A percentile compares a stretch with the other conserved stretches of the same genome.
Evolutionary conservation across 768 basidiomycete species (phyloP).

Genomic region (Polyporus arcularius): DNA sequence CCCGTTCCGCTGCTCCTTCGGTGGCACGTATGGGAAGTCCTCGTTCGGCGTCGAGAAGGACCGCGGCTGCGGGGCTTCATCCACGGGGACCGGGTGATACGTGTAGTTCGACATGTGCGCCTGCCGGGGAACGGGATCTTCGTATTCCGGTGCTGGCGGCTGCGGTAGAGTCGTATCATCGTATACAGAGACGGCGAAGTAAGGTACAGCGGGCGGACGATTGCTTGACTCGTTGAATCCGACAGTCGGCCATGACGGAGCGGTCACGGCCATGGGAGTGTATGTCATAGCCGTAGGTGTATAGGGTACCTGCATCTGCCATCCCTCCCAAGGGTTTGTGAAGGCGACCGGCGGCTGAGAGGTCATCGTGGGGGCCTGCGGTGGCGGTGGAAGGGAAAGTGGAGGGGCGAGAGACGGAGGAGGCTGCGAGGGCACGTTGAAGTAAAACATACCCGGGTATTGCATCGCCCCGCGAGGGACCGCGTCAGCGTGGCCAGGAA

Average conservation of each 20-base stretch:
- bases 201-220: background rate
- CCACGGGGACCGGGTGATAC: background rate
- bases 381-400: background rate
- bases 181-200: too few species aligned
- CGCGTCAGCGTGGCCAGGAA: constrained; percentile 10
- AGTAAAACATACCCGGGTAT: constrained; percentile 30
- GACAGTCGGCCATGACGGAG: background rate
- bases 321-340: constrained; percentile 10
- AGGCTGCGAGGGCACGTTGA: constrained; percentile 9
- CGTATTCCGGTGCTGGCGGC: background rate
- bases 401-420: constrained; percentile 11
- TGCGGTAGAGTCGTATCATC: background rate
- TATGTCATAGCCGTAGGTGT: constrained; percentile 8
- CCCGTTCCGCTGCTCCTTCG: constrained; percentile 34
- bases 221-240: background rate
- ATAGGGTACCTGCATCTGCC: constrained; percentile 10
- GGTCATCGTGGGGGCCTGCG: background rate
- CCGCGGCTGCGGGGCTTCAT: background rate
- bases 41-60: constrained; percentile 13
- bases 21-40: constrained; percentile 35
- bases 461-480: constrained; percentile 25
- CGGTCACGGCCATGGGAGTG: constrained; percentile 4
- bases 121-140: background rate
- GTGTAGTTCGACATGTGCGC: background rate
- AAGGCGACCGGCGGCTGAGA: background rate